Percentiles rank a stretch among this genome's conserved stretches.
phyloP scores from a whole-genome alignment of 2,329 filamentous ascomycete genomes.

The Magnaporthiopsis poae region DNA sequence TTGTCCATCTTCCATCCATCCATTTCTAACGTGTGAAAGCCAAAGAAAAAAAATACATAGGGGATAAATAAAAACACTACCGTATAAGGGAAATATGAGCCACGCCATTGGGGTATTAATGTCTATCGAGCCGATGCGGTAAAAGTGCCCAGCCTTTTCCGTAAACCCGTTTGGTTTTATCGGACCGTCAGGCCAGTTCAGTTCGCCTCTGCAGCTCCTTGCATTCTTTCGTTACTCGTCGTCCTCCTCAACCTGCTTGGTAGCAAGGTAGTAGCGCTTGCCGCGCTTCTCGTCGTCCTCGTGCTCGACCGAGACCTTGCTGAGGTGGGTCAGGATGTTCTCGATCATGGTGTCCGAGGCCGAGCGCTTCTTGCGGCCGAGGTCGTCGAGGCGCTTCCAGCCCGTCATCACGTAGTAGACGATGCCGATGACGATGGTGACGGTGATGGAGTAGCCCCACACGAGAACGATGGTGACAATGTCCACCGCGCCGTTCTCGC shows the following conservation, averaged over 20 bases:
- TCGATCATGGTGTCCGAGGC: conserved; percentile 54
- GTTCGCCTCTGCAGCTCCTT: background rate
- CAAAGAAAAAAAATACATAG: background rate
- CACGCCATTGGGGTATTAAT: background rate
- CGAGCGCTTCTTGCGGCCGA: conserved; percentile 53
- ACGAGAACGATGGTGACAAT: conserved; percentile 54
- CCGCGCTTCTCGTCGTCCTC: conserved; percentile 39
- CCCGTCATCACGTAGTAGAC: conserved; percentile 54
- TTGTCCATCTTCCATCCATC: too few species aligned
- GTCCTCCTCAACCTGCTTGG: conserved; percentile 13
- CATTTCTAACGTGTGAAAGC: too few species aligned
- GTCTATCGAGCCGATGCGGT: background rate
- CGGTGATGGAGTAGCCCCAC: conserved; percentile 55
- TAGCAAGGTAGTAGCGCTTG: conserved; percentile 26
- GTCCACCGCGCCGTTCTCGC: conserved; percentile 31
- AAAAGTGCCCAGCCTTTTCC: background rate
- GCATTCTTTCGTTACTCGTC: conserved; percentile 10
- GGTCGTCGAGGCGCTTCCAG: conserved; percentile 48
- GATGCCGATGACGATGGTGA: conserved; percentile 55
- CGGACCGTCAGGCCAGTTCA: too few species aligned
- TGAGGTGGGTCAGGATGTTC: conserved; percentile 55
- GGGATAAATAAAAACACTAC: background rate
- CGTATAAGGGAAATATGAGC: background rate
- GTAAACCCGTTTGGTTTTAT: too few species aligned
- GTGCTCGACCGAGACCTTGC: conserved; percentile 54